These are phyloP conservation scores for Parietaria judaica DNA, from an alignment of 306 rosid species.

Conservation along the genomic window DNA sequence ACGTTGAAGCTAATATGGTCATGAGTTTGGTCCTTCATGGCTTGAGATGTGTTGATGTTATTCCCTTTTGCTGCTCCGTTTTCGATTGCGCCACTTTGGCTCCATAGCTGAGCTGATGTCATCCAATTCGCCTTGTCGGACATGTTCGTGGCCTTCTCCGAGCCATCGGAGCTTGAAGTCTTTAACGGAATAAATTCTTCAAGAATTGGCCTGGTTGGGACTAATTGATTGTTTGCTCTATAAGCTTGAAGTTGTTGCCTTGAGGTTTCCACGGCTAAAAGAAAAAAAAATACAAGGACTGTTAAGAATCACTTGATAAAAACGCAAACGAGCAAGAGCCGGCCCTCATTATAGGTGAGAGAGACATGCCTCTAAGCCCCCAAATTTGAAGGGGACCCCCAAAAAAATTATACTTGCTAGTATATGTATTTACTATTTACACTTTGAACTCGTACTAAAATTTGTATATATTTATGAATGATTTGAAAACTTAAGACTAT, in stretches of 20 bases:
- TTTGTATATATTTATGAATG: too few species aligned
- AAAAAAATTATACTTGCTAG: neutral
- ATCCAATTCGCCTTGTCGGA: slow-evolving; percentile 95
- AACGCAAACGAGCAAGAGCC: too few species aligned
- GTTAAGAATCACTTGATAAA: neutral
- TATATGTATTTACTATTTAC: too few species aligned
- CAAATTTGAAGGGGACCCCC: neutral
- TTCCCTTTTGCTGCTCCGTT: slow-evolving; percentile 30
- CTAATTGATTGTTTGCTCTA: slow-evolving; percentile 38
- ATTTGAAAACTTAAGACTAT: too few species aligned
- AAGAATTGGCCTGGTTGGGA: slow-evolving; percentile 51
- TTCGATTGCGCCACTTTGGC: slow-evolving; percentile 49
- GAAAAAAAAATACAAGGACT: slow-evolving; percentile 6
- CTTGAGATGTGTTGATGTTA: slow-evolving; percentile 9
- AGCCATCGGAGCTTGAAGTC: slow-evolving; percentile 45
- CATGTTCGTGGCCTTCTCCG: slow-evolving; percentile 39
- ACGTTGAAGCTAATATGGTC: slow-evolving; percentile 37
- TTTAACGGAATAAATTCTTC: slow-evolving; percentile 95
- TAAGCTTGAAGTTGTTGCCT: slow-evolving; percentile 72
- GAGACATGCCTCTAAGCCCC: too few species aligned
- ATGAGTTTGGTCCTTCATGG: slow-evolving; percentile 27
- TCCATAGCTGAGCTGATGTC: slow-evolving; percentile 95
- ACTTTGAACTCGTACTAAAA: too few species aligned
- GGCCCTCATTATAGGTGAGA: too few species aligned
- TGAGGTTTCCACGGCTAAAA: slow-evolving; percentile 73